phyloP scores from a whole-genome alignment of 192 early-diverging fungal species.

The Helicostylum pulchrum region DNA sequence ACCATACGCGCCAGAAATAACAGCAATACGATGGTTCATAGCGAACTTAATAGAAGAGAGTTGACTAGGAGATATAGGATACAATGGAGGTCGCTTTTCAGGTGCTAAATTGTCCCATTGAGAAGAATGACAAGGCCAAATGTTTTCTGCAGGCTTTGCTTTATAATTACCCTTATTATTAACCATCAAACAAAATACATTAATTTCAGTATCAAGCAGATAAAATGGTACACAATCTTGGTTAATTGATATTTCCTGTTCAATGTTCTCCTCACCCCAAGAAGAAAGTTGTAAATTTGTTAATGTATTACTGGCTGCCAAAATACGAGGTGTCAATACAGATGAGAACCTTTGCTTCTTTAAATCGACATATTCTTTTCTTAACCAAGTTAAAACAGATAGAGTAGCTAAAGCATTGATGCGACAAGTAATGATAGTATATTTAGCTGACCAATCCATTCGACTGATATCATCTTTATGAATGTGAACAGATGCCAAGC shows the following conservation, averaged over 20 bases:
- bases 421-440: background rate
- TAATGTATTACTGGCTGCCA: background rate
- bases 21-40: slow-evolving; percentile 25
- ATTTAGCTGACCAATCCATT: background rate
- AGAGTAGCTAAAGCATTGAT: background rate
- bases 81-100: background rate
- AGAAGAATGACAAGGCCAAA: slow-evolving; percentile 14
- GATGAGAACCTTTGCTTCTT: background rate
- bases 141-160: background rate
- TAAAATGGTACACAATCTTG: background rate
- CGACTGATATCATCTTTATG: background rate
- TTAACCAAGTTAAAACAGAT: slow-evolving; percentile 6
- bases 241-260: background rate
- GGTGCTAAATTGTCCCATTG: slow-evolving; percentile 1
- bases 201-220: slow-evolving; percentile 4
- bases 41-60: slow-evolving; percentile 22
- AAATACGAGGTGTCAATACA: background rate
- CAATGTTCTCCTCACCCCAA: background rate
- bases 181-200: slow-evolving; percentile 10
- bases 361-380: background rate
- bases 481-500: background rate
- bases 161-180: background rate
- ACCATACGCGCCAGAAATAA: slow-evolving; percentile 23
- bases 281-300: background rate
- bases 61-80: slow-evolving; percentile 23